These are phyloP conservation scores for Ligustrum vulgare DNA, from an alignment of 257 asterid genomes.

Conservation along the genomic window DNA sequence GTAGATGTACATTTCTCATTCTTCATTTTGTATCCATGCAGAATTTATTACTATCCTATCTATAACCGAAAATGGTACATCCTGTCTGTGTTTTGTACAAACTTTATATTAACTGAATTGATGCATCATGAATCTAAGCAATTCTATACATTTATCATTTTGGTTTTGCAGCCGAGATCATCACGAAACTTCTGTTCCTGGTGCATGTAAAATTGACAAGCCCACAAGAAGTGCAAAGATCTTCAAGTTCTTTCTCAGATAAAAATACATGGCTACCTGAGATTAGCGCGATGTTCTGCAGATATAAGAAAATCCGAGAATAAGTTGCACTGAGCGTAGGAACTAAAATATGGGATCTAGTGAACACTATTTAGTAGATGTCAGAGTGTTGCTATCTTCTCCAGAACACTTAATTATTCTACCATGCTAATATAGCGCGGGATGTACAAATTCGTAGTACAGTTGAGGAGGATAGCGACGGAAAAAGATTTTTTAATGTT, in stretches of 20 bases:
- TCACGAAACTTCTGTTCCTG: constrained; percentile 65
- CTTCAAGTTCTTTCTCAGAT: constrained; percentile 70
- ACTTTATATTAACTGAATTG: neutral
- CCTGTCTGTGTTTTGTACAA: neutral
- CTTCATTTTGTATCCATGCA: neutral
- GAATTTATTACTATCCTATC: neutral
- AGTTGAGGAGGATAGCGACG: neutral
- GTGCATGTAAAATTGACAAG: constrained; percentile 54
- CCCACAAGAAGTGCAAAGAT: constrained; percentile 68
- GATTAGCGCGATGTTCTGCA: constrained; percentile 58
- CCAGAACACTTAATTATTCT: neutral
- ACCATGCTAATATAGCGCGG: neutral
- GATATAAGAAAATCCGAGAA: neutral
- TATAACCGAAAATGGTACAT: neutral
- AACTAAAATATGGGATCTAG: neutral
- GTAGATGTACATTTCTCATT: neutral
- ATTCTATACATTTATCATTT: neutral
- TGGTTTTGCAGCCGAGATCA: constrained; percentile 75
- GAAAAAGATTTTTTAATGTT: neutral
- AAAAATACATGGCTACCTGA: constrained; percentile 66
- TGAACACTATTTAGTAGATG: neutral
- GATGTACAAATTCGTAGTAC: neutral
- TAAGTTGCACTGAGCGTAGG: neutral
- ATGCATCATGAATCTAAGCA: neutral
- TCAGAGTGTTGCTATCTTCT: neutral